Evolutionary conservation across 1,139 yeast species (phyloP).

Genomic region (Magnusiomyces fungicola): DNA sequence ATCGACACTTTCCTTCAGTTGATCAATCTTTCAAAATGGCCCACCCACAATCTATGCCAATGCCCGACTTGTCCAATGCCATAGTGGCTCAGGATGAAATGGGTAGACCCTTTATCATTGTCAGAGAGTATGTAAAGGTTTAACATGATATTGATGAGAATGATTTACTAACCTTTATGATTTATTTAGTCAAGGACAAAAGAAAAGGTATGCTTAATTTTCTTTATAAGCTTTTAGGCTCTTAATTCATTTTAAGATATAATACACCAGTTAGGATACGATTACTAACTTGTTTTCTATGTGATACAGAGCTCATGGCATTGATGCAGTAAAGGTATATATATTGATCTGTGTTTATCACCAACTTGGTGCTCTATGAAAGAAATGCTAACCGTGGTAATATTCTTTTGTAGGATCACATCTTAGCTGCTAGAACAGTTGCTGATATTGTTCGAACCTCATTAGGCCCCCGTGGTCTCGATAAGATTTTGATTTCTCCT

Average conservation of each 20-base stretch:
- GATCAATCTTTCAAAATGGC: too few relatives aligned
- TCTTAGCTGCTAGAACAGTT: constrained; percentile 92
- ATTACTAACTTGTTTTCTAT: constrained; percentile 27
- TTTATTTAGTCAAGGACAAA: constrained; percentile 61
- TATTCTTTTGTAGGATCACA: constrained; percentile 39
- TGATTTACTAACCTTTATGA: constrained; percentile 1
- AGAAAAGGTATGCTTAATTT: constrained; percentile 45
- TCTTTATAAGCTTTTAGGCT: too few relatives aligned
- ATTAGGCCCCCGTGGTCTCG: constrained; percentile 96
- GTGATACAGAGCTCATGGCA: constrained; percentile 56
- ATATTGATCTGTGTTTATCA: neutral
- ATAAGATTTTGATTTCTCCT: constrained; percentile 84
- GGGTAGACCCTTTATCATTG: constrained; percentile 98
- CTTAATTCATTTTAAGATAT: too few relatives aligned
- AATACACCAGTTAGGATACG: too few relatives aligned
- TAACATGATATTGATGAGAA: neutral
- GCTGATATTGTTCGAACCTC: constrained; percentile 89
- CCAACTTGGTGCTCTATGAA: neutral
- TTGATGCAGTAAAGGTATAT: constrained; percentile 77
- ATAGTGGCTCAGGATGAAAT: constrained; percentile 98
- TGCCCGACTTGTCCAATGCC: constrained; percentile 96
- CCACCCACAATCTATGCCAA: constrained; percentile 41
- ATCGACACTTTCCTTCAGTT: too few relatives aligned
- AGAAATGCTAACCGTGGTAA: neutral
- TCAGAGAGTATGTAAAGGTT: constrained; percentile 48